Evolutionary conservation across 2,329 filamentous ascomycete species (phyloP), one percentile per base, ranked within the genome.

Genomic region (Cladosporium sp.): DNA sequence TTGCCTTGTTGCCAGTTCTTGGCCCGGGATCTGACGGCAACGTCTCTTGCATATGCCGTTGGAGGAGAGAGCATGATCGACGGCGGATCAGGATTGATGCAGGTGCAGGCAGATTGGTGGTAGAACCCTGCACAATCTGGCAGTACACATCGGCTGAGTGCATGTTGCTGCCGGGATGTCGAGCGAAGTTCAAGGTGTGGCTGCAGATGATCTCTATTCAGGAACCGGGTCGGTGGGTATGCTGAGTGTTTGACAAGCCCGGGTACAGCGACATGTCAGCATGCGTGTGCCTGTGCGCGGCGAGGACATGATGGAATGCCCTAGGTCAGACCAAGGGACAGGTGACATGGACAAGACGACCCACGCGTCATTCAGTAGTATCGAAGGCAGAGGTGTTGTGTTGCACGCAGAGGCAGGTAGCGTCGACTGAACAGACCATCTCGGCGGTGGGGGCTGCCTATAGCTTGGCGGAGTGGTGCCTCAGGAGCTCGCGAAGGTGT

Each of bases 121-220:
- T 30, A 22, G 30, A 29, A 50, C 22, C 35, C 48, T 50, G 48
- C 32, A 25, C 19, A 35, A 25, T 36, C 32, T 38, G 40, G 46
- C 39, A 33, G 39, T 20, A 38, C 39, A 38, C 47, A 22, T 33
- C 51, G 49, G 36, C 30, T 39, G 38, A 41, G 22, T 42, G 51
- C 45, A 53, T 49, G 36, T 38, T 38, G 13, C 43, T 42, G 18
- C 46, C 39, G 52, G 50, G 53, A 43, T 53, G 55, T 57, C 54
- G 54, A 51, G 55, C 51, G 55, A 56, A 50, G 45, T 57, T 62
- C 58, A 51, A 59, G 59, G 59, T 58, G 61, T 62, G 60, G 60
- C 61, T 62, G 62, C 61, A 61, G 41, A 36, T 51, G 47, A 53
- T 56, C 42, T 51, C 53, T 46, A 50, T 55, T 47, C 52, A 47